Base-by-base conservation (phyloP, 805 yeast genomes). In the Sugiyamaella smithiae region DNA sequence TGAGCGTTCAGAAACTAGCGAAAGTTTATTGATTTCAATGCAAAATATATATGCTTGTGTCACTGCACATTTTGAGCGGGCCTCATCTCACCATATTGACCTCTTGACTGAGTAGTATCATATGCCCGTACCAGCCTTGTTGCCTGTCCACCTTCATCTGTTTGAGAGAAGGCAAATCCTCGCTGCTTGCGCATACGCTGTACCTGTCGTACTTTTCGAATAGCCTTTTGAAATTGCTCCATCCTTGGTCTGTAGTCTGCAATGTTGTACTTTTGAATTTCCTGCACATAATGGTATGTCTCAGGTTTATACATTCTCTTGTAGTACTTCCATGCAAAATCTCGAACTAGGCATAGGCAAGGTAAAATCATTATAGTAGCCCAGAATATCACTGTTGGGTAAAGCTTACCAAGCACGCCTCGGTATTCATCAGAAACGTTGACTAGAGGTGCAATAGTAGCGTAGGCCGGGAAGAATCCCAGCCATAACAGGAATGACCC, bases 151-250 rank as follows among this genome's bases (percentile, higher is more conserved):
- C 96, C 96, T 64, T 87, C 96, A 55, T 88, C 96, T 41, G 86
- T 89, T 67, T 93, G 98, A 5, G 97, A 89, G 61, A 93, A 93
- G 1, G 99, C 99, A 74, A 88, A 93, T 4, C 99, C 99, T 69
- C 98, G 82, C 69, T 93, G 99, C 63, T 93, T 93, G 65, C 95
- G 86, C 87, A 93, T 91, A 67, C 99, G 79, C 67, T 91, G 96
- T 32, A 93, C 98, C 68, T 95, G 99, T 68, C 99, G 84, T 20
- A 93, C 98, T 64, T 89, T 93, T 63, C 98, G 78, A 49, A 93
- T 93, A 4, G 98, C 97, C 66, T 85, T 89, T 67, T 93, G 99
- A 75, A 93, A 93, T 55, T 90, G 95, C 58, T 89, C 96, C 78
- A 90, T 81, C 58, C 97, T 81, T n/a, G 99, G 99, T 56, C 96